Percentiles rank a stretch among this genome's conserved stretches.
Evolutionary conservation across 495 filamentous ascomycete genomes (phyloP).

Genomic region (Daldinia grandis): DNA sequence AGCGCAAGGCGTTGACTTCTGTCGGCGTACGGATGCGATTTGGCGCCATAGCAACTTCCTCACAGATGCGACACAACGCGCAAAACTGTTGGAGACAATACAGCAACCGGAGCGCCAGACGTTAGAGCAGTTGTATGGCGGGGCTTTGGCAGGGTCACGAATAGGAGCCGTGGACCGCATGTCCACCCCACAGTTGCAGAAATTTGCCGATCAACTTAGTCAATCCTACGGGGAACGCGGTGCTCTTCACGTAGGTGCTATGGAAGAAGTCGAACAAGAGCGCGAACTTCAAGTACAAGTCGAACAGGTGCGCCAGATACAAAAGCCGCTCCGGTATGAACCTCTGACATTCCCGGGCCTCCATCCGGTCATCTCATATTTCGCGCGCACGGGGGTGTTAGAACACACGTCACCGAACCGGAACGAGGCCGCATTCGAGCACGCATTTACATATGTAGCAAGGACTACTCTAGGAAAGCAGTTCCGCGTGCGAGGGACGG

Average conservation of each 20-base stretch:
- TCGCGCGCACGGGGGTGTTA: slow-evolving; percentile 41
- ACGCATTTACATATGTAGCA: slow-evolving; percentile 43
- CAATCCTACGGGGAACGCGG: not conserved
- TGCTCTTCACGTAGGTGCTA: slow-evolving; percentile 8
- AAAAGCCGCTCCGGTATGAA: slow-evolving; percentile 45
- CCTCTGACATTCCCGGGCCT: slow-evolving; percentile 48
- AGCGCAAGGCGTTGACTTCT: slow-evolving; percentile 67
- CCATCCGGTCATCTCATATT: slow-evolving; percentile 34
- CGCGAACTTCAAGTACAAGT: slow-evolving; percentile 58
- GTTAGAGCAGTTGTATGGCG: slow-evolving; percentile 47
- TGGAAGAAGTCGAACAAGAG: slow-evolving; percentile 65
- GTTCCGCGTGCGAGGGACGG: slow-evolving; percentile 31
- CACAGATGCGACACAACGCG: slow-evolving; percentile 12
- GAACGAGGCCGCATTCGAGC: slow-evolving; percentile 23
- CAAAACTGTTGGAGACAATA: slow-evolving; percentile 37
- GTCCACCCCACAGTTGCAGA: slow-evolving; percentile 13
- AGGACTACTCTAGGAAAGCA: slow-evolving; percentile 41
- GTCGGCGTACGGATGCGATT: slow-evolving; percentile 49
- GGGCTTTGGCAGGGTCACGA: not conserved
- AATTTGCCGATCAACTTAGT: slow-evolving; percentile 18
- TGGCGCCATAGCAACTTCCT: slow-evolving; percentile 38
- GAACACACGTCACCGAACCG: not conserved
- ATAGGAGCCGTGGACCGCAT: not conserved
- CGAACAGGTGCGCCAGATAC: slow-evolving; percentile 59
- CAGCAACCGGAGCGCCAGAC: slow-evolving; percentile 51